Percentiles rank a stretch among this genome's conserved stretches.
phyloP scores from a whole-genome alignment of 306 rosid species.

The Vigna reflexopilosa region DNA sequence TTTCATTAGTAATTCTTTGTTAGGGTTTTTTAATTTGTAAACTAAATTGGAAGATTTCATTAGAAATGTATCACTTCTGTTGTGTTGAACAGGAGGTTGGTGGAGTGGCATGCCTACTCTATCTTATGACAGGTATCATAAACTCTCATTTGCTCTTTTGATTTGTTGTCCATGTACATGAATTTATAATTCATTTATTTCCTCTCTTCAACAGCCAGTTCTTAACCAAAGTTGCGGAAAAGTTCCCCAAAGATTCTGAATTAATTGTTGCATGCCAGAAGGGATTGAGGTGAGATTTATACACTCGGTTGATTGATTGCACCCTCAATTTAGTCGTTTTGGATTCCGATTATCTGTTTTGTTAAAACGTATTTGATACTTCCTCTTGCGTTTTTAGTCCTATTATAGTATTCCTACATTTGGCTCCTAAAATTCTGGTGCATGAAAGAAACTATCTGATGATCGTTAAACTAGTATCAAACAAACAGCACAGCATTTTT shows the following conservation, averaged over 20 bases:
- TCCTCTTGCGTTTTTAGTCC: constrained; percentile 9
- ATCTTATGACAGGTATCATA: constrained; percentile 68
- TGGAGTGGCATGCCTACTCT: constrained; percentile 93
- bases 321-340: constrained; percentile 38
- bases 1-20: constrained; percentile 21
- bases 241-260: constrained; percentile 81
- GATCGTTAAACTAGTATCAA: constrained; percentile 22
- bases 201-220: constrained; percentile 65
- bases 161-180: constrained; percentile 26
- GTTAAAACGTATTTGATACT: constrained; percentile 36
- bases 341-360: constrained; percentile 22
- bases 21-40: constrained; percentile 9
- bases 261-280: constrained; percentile 93
- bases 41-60: constrained; percentile 13
- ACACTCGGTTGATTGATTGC: constrained; percentile 30
- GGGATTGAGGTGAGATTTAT: constrained; percentile 75
- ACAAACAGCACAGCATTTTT: constrained; percentile 7
- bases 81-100: constrained; percentile 81
- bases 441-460: constrained; percentile 15
- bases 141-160: constrained; percentile 23
- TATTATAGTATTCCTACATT: constrained; percentile 17
- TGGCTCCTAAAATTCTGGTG: constrained; percentile 20
- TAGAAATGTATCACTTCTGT: constrained; percentile 37
- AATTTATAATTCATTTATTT: constrained; percentile 37
- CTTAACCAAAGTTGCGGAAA: constrained; percentile 74